Evolutionary conservation across 495 filamentous ascomycete genomes (phyloP), one percentile per base, ranked within the genome.

Genomic region (Daldinia caldariorum): DNA sequence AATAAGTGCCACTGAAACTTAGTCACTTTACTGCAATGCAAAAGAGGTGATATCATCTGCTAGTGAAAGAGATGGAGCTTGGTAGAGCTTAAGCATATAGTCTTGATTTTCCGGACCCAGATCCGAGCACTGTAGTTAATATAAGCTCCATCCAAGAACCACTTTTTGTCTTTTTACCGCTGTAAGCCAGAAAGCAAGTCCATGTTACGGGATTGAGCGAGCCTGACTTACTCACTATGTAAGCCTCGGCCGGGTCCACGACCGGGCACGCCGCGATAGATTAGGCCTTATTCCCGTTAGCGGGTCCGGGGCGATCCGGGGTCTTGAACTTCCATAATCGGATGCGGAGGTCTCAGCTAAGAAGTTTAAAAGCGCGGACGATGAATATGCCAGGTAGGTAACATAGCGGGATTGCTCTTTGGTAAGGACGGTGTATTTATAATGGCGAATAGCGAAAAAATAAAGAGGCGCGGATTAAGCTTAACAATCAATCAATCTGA

Each of bases 291-390:
- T 63, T 50, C 31, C 59, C 47, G 34, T 31, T 22, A 22, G 49
- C 51, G 60, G 22, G 16, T 53, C 26, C 49, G 49, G 22, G 22
- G 53, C 12, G 10, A 16, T 14, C 29, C 49, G 49, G 49, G 3
- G 13, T 3, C 49, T 32, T 53, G 29, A 32, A 53, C 29, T 32
- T 32, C 3, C n/a, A n/a, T 29, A 31, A 53, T 26, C 22, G 49
- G 49, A 31, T 26, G 22, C 49, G 43, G 43, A 18, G 49, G 49
- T 63, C 16, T 61, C 60, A 29, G 14, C 49, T 53, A 53, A 53
- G 49, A 32, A 32, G 49, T 53, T 29, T 53, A 31, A 53, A 53
- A 53, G 32, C 12, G 12, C 49, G 49, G 49, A 31, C 10, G 9
- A 31, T 4, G 49, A 16, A 55, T 47, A 2, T 47, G 43, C 3